A percentile compares a stretch with the other conserved stretches of the same genome.
These are phyloP conservation scores for Tulasnella sp. DNA, from an alignment of 768 basidiomycete species.

Conservation along the genomic window DNA sequence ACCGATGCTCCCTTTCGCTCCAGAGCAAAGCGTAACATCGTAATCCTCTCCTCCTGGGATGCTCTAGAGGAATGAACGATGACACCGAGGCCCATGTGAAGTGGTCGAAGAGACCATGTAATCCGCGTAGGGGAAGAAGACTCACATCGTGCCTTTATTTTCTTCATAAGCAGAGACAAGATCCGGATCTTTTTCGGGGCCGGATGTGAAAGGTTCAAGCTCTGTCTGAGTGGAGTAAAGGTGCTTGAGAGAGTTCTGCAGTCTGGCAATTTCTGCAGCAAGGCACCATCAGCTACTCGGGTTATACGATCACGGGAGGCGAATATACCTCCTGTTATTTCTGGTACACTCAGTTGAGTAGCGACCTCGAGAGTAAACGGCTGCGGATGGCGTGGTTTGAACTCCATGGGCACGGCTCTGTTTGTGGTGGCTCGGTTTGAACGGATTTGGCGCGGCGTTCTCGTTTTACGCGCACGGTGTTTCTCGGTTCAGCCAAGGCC, in stretches of 20 bases:
- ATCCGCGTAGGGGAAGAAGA: constrained; percentile 1
- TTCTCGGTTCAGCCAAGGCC: not conserved
- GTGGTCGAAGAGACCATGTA: not conserved
- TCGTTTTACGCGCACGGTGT: not conserved
- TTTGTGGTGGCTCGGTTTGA: not conserved
- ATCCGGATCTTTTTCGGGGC: constrained; percentile 50
- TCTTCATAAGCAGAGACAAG: constrained; percentile 59
- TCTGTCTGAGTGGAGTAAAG: constrained; percentile 55
- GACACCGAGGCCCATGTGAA: constrained; percentile 2
- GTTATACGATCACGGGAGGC: constrained; percentile 4
- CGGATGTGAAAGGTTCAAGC: constrained; percentile 43
- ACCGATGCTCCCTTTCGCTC: constrained; percentile 53
- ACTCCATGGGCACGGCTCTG: constrained; percentile 20
- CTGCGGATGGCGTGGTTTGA: constrained; percentile 58
- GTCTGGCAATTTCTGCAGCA: constrained; percentile 62
- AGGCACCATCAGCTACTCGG: not conserved
- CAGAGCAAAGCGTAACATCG: constrained; percentile 62
- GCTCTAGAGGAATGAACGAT: constrained; percentile 44
- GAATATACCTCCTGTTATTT: constrained; percentile 63
- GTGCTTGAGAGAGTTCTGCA: constrained; percentile 65
- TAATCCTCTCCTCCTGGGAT: constrained; percentile 73
- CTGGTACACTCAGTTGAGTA: constrained; percentile 55
- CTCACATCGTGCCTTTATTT: constrained; percentile 66
- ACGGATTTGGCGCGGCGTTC: not conserved
- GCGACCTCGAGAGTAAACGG: constrained; percentile 72